Evolutionary conservation across 768 basidiomycete species (phyloP).

Genomic region (Rhizopogon vulgaris): DNA sequence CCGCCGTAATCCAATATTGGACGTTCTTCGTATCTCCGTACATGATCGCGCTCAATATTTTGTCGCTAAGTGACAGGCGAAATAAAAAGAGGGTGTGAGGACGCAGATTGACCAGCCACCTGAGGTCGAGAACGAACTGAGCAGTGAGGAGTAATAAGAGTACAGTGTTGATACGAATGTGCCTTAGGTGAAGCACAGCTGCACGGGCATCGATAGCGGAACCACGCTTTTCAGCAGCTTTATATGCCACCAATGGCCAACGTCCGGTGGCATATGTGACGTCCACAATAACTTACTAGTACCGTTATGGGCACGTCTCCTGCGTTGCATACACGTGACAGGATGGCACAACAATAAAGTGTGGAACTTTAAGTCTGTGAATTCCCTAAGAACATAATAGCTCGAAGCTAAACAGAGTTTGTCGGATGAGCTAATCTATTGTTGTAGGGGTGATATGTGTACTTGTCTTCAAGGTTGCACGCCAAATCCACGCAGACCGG

Average conservation of each 20-base stretch:
- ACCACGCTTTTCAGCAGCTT: slow-evolving; percentile 3
- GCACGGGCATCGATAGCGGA: slow-evolving; percentile 9
- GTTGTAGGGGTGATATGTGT: neutral
- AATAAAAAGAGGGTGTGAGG: slow-evolving; percentile 9
- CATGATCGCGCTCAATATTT: slow-evolving; percentile 10
- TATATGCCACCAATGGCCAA: slow-evolving; percentile 14
- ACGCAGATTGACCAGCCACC: slow-evolving; percentile 24
- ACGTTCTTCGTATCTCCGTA: slow-evolving; percentile 19
- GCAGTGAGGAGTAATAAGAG: slow-evolving; percentile 8
- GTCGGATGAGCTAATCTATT: neutral
- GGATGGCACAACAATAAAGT: neutral
- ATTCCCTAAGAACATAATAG: slow-evolving; percentile 17
- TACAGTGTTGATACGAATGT: slow-evolving; percentile 4
- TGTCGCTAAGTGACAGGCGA: slow-evolving; percentile 5
- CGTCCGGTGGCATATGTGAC: slow-evolving; percentile 7
- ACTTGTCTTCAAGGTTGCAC: neutral
- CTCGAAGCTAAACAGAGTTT: neutral
- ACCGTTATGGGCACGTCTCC: slow-evolving; percentile 13
- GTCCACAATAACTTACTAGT: slow-evolving; percentile 14
- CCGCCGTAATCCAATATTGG: slow-evolving; percentile 21
- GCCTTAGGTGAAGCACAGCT: slow-evolving; percentile 24
- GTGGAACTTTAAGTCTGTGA: neutral
- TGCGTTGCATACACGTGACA: neutral
- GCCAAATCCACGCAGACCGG: neutral
- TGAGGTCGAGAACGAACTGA: slow-evolving; percentile 7